phyloP scores from a whole-genome alignment of 805 yeast species.

The Wickerhamomyces xylosicus region DNA sequence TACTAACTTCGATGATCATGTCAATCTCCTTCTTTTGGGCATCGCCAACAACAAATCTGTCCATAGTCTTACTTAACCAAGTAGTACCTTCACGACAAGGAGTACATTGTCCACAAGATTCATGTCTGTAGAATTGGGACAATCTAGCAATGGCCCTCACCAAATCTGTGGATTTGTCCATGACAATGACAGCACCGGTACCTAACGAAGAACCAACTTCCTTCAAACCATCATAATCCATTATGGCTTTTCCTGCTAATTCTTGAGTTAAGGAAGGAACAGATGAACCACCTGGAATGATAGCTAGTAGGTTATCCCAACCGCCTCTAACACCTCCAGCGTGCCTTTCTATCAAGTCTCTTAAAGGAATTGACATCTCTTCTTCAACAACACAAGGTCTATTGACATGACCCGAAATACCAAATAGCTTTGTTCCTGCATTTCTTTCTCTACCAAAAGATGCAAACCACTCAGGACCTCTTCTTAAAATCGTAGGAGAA shows the following conservation, averaged over 20 bases:
- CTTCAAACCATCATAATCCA: conserved; percentile 83
- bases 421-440: conserved; percentile 72
- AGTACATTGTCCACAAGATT: conserved; percentile 91
- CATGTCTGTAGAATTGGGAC: conserved; percentile 79
- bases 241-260: conserved; percentile 55
- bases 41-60: conserved; percentile 69
- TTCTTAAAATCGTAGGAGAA: conserved; percentile 79
- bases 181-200: conserved; percentile 87
- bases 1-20: conserved; percentile 72
- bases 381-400: conserved; percentile 91
- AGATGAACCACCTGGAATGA: conserved; percentile 86
- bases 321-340: conserved; percentile 91
- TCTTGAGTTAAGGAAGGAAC: conserved; percentile 72
- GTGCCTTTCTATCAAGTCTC: conserved; percentile 75
- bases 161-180: conserved; percentile 80
- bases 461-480: conserved; percentile 86
- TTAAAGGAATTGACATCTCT: conserved; percentile 84
- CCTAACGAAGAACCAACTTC: conserved; percentile 85
- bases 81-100: conserved; percentile 94
- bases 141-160: conserved; percentile 81
- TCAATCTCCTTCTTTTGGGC: conserved; percentile 77
- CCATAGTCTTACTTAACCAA: conserved; percentile 78
- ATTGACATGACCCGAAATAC: conserved; percentile 85
- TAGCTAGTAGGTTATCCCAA: conserved; percentile 84
- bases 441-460: conserved; percentile 80